Conservation (phyloP, 176 grass and related monocot species). For the Melocanna baccifera region DNA sequence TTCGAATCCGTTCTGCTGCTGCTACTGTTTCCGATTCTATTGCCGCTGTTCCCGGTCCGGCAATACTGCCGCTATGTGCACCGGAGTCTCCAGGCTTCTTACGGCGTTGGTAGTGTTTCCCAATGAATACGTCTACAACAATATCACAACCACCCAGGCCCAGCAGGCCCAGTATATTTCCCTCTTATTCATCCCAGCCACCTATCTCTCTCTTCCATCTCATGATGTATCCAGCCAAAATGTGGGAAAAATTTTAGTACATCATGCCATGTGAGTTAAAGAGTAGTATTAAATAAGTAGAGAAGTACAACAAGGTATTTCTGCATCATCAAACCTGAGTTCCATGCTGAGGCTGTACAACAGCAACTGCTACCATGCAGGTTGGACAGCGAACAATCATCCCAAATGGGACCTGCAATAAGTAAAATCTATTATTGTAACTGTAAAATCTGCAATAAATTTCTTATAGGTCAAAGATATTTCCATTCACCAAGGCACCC, state of each 20-base stretch:
- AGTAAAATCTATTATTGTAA: constrained; percentile 29
- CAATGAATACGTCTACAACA: too few species aligned
- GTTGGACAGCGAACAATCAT: constrained; percentile 69
- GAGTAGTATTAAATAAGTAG: neutral
- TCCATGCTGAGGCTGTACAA: constrained; percentile 88
- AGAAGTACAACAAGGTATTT: constrained; percentile 11
- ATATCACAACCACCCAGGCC: neutral
- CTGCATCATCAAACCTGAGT: constrained; percentile 51
- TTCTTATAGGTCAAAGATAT: constrained; percentile 12
- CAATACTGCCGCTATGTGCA: too few species aligned
- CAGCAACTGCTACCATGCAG: constrained; percentile 89
- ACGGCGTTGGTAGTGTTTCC: too few species aligned
- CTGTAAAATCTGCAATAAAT: neutral
- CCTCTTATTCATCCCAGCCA: neutral
- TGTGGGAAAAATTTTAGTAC: neutral
- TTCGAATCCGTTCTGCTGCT: too few species aligned
- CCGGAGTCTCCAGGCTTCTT: too few species aligned
- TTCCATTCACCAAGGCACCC: neutral
- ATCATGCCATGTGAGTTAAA: neutral
- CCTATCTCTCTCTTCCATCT: neutral
- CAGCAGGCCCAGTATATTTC: neutral
- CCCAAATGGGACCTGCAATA: constrained; percentile 76
- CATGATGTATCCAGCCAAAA: neutral
- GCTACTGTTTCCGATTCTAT: too few species aligned
- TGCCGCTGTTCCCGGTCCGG: too few species aligned